These are phyloP conservation scores for Hansfordia pulvinata DNA, from an alignment of 2,329 filamentous ascomycete species.

Conservation along the genomic window DNA sequence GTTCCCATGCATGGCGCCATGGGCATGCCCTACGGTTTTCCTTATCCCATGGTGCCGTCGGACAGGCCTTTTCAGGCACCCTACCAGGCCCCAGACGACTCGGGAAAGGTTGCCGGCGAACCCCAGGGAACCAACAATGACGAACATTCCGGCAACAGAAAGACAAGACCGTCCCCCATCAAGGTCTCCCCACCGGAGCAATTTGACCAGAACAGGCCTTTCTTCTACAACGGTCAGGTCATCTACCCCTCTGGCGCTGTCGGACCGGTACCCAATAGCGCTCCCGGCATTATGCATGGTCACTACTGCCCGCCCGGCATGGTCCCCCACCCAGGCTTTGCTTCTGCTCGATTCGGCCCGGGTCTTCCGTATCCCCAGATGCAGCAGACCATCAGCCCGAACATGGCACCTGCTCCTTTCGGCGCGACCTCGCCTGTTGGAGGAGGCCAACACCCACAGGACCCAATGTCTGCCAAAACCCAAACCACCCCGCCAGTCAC, in stretches of 20 bases:
- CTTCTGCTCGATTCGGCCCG: constrained; percentile 5
- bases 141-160: constrained; percentile 13
- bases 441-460: constrained; percentile 2
- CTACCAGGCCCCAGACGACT: background rate
- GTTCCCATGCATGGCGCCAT: constrained; percentile 11
- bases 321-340: constrained; percentile 7
- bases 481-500: constrained; percentile 29
- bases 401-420: constrained; percentile 4
- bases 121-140: constrained; percentile 6
- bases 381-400: too few relatives aligned
- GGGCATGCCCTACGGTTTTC: constrained; percentile 7
- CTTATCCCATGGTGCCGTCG: too few relatives aligned
- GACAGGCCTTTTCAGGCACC: background rate
- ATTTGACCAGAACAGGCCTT: constrained; percentile 30
- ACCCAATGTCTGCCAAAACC: constrained; percentile 8
- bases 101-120: too few relatives aligned
- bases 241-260: constrained; percentile 19
- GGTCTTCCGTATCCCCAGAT: too few relatives aligned
- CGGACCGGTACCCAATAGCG: constrained; percentile 3
- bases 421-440: constrained; percentile 1
- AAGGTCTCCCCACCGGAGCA: constrained; percentile 26
- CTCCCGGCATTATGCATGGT: constrained; percentile 9
- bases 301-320: constrained; percentile 9
- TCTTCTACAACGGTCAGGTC: constrained; percentile 29
- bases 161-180: constrained; percentile 15